Evolutionary conservation across 306 rosid species (phyloP), one percentile per base, ranked within the genome.

Genomic region (Malus domestica): DNA sequence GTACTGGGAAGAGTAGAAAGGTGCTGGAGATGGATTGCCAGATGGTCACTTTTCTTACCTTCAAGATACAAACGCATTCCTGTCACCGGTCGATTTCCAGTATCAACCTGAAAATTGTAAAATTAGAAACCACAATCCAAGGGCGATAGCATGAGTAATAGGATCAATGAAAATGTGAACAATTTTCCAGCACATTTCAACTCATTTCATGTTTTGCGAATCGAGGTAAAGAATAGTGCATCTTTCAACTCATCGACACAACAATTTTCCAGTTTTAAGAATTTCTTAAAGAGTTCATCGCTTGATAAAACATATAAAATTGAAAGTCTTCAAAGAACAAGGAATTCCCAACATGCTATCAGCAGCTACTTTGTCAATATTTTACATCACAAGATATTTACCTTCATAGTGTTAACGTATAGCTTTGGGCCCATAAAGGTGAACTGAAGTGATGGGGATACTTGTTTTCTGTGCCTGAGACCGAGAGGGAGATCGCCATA

Each of bases 11-110:
- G 82, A 51, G 83, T 87, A 29, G 96, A 77, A 40, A 95, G 97
- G 80, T 95, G 98, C 81, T 90, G 98, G 58, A 95, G 93, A 87
- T 95, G 98, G 83, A 95, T 83, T 40, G 93, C 91, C 4, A 92
- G 79, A 70, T 82, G 97, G 74, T 92, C 68, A 14, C 88, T 80
- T 73, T 85, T 95, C 78, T 87, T 89, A 60, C 97, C 96, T 90
- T 92, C 98, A 80, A 92, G 79, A 82, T 90, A 88, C 63, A 95
- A 76, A 2, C 96, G 97, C 64, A 92, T 73, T 23, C 95, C 97
- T 18, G 95, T 95, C 60, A 95, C 97, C 1, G 96, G 97, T 38
- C 91, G 88, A 78, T 87, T 89, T 70, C 79, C 82, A 7, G 95
- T 75, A 55, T 92, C 92, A 74, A 90, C 92, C 98, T 94, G 83